Base-by-base conservation (phyloP, 805 yeast species). In the Starmerella davenportii region DNA sequence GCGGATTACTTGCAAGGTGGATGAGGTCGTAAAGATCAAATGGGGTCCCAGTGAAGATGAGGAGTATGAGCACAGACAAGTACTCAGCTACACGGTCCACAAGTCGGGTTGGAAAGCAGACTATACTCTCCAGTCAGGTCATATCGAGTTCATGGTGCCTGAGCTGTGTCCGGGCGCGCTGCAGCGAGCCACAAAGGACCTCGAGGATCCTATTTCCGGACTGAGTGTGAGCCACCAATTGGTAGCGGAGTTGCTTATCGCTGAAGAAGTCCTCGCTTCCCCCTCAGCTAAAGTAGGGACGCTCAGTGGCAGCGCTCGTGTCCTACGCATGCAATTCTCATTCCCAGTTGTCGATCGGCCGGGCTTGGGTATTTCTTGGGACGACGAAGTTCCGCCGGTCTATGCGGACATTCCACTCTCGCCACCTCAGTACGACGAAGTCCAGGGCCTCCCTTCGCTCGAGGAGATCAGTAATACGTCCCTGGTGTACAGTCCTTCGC, bases 331-430 rank as follows among this genome's bases (percentile, higher is more conserved):
- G 95, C 95, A 85, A 57, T 87, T 90, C 60, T 76, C 78, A 47
- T 51, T 87, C n/a, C 63, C 65, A 2, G 59, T 90, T 18, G 79
- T 93, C 2, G 96, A 85, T 54, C 66, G 96, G 43, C 77, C 93
- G 0, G 99, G 99, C 0, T 65, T 90, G 31, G 98, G 98, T 4
- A 81, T 90, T 23, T 79, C 95, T 0, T 90, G 98, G 96, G 95
- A 87, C 58, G 95, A 87, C 54, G 98, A 90, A 58, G 96, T 92
- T 15, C 99, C 99, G 2, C 99, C 99, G 1, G 79, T 84, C 17
- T 90, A 90, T 52, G 81, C 73, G 38, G 87, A 82, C 47, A 84
- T 90, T 17, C 73, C 92, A 0, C 64, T 81, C 32, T 73, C 85
- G 18, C 98, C 98, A 0, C 98, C 98, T 1, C 72, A 74, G 2